Conservation (phyloP, 2,329 filamentous ascomycete species). For the Chrysoporthe puriensis region DNA sequence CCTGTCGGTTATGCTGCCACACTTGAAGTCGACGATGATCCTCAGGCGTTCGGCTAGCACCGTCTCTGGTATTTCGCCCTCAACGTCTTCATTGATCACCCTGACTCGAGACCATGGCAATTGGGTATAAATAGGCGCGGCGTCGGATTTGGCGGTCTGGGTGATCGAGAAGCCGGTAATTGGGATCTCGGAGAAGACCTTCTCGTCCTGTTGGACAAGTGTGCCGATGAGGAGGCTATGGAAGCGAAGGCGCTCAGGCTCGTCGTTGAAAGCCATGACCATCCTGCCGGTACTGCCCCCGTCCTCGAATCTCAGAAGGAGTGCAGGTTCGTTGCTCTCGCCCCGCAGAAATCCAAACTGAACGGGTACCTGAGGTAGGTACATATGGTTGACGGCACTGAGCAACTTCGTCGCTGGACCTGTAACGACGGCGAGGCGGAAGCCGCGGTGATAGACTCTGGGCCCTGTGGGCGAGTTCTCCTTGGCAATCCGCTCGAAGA, state of each 20-base stretch:
- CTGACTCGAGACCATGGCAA: constrained; percentile 68
- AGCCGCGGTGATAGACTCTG: constrained; percentile 76
- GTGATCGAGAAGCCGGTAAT: constrained; percentile 67
- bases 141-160: constrained; percentile 55
- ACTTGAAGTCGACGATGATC: constrained; percentile 74
- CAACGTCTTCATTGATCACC: constrained; percentile 72
- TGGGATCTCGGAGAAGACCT: constrained; percentile 70
- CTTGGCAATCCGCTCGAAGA: constrained; percentile 74
- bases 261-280: constrained; percentile 76
- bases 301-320: constrained; percentile 73
- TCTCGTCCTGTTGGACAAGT: constrained; percentile 68
- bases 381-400: constrained; percentile 73
- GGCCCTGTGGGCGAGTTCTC: constrained; percentile 74
- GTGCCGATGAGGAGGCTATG: constrained; percentile 76
- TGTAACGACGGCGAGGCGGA: constrained; percentile 77
- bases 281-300: constrained; percentile 69
- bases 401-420: constrained; percentile 77
- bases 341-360: constrained; percentile 78
- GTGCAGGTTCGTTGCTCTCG: constrained; percentile 70
- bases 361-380: constrained; percentile 68
- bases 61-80: constrained; percentile 65
- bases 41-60: constrained; percentile 78
- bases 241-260: constrained; percentile 70
- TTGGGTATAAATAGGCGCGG: constrained; percentile 53
- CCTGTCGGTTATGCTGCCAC: constrained; percentile 80